These are phyloP conservation scores for Coemansia reversa DNA, from an alignment of 192 early-diverging fungal species.

Conservation along the genomic window DNA sequence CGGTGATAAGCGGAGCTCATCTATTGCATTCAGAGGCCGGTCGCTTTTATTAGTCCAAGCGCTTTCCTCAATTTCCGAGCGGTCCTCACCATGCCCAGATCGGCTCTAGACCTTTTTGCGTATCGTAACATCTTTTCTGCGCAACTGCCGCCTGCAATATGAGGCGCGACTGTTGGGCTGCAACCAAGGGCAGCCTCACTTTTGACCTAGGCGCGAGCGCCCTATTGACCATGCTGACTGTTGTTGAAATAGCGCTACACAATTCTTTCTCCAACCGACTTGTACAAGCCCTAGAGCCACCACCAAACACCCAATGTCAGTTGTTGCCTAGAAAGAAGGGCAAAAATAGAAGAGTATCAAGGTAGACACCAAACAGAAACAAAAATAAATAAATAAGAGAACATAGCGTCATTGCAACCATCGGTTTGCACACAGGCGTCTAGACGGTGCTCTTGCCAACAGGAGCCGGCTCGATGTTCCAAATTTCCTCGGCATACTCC, in stretches of 20 bases:
- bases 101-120: neutral
- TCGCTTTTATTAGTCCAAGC: neutral
- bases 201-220: neutral
- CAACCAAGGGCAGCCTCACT: neutral
- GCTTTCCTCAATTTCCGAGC: neutral
- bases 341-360: slow-evolving; percentile 8
- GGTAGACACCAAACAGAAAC: slow-evolving; percentile 8
- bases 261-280: neutral
- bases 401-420: slow-evolving; percentile 3
- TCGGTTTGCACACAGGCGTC: neutral
- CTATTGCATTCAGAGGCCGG: neutral
- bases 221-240: neutral
- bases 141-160: too few relatives aligned
- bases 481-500: slow-evolving; percentile 93
- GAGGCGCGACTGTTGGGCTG: too few relatives aligned
- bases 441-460: slow-evolving; percentile 29
- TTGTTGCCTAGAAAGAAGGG: neutral
- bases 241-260: neutral
- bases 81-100: neutral
- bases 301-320: too few relatives aligned
- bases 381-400: slow-evolving; percentile 11
- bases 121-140: too few relatives aligned
- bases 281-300: neutral
- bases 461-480: slow-evolving; percentile 71
- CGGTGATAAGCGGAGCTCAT: neutral